Evolutionary conservation across 2,329 filamentous ascomycete species (phyloP).

Genomic region (Tolypocladium guangdongense): DNA sequence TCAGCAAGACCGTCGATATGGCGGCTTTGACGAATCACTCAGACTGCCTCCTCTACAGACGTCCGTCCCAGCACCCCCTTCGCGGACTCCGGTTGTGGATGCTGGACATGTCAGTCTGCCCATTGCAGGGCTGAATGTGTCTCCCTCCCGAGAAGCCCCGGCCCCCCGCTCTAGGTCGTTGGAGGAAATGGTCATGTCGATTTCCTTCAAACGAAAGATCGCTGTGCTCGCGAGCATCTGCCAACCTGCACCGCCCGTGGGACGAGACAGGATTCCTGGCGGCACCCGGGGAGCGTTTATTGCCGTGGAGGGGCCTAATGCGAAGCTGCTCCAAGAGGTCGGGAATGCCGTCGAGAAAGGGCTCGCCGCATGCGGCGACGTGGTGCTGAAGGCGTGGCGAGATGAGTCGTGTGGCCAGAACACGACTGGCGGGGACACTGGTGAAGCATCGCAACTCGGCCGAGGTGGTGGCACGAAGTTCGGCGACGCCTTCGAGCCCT

Average conservation of each 20-base stretch:
- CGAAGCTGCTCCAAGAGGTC: constrained; percentile 38
- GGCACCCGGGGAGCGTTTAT: constrained; percentile 66
- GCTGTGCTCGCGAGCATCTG: constrained; percentile 66
- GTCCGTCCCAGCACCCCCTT: constrained; percentile 20
- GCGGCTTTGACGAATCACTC: constrained; percentile 42
- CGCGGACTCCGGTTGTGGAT: constrained; percentile 13
- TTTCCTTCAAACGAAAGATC: constrained; percentile 66
- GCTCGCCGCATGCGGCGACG: constrained; percentile 34
- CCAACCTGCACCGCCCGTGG: constrained; percentile 44
- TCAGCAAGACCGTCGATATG: constrained; percentile 26
- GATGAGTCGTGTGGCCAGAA: constrained; percentile 17
- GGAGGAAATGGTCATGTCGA: constrained; percentile 53
- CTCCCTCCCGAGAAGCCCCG: constrained; percentile 1
- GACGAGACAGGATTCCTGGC: constrained; percentile 17
- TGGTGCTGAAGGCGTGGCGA: constrained; percentile 32
- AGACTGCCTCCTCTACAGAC: constrained; percentile 43
- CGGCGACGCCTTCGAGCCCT: constrained; percentile 41
- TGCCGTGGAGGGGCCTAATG: constrained; percentile 66
- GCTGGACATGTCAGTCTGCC: constrained; percentile 15
- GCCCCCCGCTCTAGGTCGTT: constrained; percentile 22
- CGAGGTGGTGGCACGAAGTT: constrained; percentile 2
- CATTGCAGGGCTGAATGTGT: constrained; percentile 13
- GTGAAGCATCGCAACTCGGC: constrained; percentile 4
- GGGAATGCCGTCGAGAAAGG: constrained; percentile 55
- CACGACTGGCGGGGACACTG: constrained; percentile 6